phyloP scores from a whole-genome alignment of 2,329 filamentous ascomycete species.

The Botrytis galanthina region DNA sequence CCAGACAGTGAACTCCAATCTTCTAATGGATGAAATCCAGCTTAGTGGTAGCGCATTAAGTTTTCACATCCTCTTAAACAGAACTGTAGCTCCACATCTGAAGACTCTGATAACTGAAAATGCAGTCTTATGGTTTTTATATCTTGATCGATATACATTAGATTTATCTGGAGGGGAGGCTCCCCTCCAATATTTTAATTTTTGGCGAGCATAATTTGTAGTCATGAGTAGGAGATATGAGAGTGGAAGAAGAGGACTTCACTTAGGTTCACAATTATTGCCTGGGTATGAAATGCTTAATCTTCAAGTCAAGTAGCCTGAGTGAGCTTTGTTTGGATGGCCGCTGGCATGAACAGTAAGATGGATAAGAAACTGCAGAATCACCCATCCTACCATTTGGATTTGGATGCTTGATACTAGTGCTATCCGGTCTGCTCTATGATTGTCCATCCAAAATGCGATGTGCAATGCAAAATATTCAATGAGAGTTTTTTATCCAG shows the following conservation, averaged over 20 bases:
- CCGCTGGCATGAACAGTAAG: not conserved
- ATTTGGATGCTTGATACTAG: not conserved
- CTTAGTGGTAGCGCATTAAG: not conserved
- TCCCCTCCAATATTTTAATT: too few relatives aligned
- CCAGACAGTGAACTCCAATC: too few relatives aligned
- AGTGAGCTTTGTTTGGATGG: not conserved
- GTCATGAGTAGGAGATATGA: not conserved
- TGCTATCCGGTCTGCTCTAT: not conserved
- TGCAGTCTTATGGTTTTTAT: not conserved
- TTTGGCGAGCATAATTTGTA: not conserved
- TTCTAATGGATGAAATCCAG: not conserved
- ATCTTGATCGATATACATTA: not conserved
- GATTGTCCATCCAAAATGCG: not conserved
- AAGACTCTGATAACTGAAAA: not conserved
- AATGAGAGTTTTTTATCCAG: not conserved
- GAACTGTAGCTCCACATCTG: not conserved
- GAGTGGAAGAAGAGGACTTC: not conserved
- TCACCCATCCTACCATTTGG: not conserved
- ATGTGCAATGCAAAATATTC: not conserved
- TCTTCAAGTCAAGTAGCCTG: not conserved
- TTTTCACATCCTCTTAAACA: not conserved
- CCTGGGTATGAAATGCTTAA: not conserved
- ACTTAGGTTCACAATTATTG: not conserved
- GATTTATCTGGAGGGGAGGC: accelerated
- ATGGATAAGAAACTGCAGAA: not conserved